Evolutionary conservation across 2,329 filamentous ascomycete genomes (phyloP).

Genomic region (Dissoconium aciculare): DNA sequence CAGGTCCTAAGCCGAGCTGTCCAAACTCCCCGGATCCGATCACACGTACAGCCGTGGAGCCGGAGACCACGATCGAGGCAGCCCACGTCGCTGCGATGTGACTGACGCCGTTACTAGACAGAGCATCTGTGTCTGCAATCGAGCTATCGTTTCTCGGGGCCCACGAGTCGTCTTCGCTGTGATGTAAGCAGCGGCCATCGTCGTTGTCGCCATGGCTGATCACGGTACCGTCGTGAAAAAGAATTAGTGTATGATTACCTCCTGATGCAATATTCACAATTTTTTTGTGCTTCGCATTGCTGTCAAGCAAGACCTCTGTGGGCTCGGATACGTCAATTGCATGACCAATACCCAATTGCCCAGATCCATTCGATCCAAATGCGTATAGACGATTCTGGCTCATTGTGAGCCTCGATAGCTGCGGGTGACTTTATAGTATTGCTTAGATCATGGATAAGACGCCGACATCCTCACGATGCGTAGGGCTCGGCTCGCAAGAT

Average conservation of each 20-base stretch:
- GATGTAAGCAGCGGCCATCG: conserved; percentile 29
- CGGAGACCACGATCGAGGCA: conserved; percentile 47
- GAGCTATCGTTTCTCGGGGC: not conserved
- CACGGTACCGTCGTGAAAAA: conserved; percentile 44
- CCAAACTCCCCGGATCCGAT: conserved; percentile 56
- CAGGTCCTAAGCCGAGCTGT: conserved; percentile 50
- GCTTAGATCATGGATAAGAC: too few relatives aligned
- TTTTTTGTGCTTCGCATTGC: not conserved
- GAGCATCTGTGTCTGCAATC: not conserved
- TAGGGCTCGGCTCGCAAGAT: too few relatives aligned
- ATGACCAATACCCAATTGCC: conserved; percentile 36
- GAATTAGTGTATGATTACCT: conserved; percentile 73
- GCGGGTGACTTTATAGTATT: too few relatives aligned
- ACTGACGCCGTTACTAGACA: not conserved
- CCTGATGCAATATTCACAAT: conserved; percentile 41
- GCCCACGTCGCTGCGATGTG: conserved; percentile 59
- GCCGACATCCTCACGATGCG: too few relatives aligned
- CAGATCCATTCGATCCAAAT: conserved; percentile 38
- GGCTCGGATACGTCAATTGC: conserved; percentile 27
- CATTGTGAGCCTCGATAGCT: too few relatives aligned
- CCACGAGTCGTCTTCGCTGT: not conserved
- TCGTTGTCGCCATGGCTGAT: conserved; percentile 51
- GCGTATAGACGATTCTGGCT: too few relatives aligned
- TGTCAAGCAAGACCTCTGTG: conserved; percentile 3
- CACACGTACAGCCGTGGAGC: conserved; percentile 36